Evolutionary conservation across 2,329 filamentous ascomycete genomes (phyloP).

Genomic region (Hyphodiscus sp.): DNA sequence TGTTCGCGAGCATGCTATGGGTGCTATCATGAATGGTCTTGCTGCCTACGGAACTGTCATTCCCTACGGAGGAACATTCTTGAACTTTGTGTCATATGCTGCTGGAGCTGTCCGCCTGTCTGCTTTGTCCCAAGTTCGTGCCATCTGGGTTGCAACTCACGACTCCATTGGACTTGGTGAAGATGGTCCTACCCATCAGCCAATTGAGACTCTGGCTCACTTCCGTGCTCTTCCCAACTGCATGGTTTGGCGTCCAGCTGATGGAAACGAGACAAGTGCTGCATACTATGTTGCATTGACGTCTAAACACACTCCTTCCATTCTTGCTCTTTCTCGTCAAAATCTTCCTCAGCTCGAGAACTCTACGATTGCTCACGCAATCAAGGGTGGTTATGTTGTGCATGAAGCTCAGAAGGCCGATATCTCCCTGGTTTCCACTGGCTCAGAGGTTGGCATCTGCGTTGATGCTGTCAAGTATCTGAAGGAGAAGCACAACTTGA

Average conservation of each 20-base stretch:
- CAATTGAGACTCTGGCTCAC: constrained; percentile 95
- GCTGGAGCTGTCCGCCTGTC: constrained; percentile 93
- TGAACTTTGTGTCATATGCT: constrained; percentile 98
- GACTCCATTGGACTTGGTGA: constrained; percentile 99
- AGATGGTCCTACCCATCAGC: constrained; percentile 97
- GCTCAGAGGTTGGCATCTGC: constrained; percentile 91
- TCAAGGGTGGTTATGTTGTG: constrained; percentile 92
- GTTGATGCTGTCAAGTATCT: constrained; percentile 89
- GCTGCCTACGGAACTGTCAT: constrained; percentile 92
- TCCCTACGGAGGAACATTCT: constrained; percentile 91
- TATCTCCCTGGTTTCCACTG: constrained; percentile 87
- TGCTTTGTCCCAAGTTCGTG: constrained; percentile 80
- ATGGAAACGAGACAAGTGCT: constrained; percentile 96
- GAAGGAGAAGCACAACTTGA: constrained; percentile 79
- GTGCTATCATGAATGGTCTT: constrained; percentile 89
- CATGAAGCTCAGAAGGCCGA: constrained; percentile 78
- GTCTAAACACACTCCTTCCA: constrained; percentile 82
- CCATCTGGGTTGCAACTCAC: constrained; percentile 95
- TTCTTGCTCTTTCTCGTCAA: constrained; percentile 92
- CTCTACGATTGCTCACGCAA: constrained; percentile 79
- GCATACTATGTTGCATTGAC: constrained; percentile 96
- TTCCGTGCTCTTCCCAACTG: constrained; percentile 98
- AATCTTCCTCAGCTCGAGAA: constrained; percentile 97
- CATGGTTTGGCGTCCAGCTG: constrained; percentile 98
- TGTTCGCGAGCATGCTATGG: constrained; percentile 90